These are phyloP conservation scores for Zygoascus hellenicus DNA, from an alignment of 1,139 yeast species.

Conservation along the genomic window DNA sequence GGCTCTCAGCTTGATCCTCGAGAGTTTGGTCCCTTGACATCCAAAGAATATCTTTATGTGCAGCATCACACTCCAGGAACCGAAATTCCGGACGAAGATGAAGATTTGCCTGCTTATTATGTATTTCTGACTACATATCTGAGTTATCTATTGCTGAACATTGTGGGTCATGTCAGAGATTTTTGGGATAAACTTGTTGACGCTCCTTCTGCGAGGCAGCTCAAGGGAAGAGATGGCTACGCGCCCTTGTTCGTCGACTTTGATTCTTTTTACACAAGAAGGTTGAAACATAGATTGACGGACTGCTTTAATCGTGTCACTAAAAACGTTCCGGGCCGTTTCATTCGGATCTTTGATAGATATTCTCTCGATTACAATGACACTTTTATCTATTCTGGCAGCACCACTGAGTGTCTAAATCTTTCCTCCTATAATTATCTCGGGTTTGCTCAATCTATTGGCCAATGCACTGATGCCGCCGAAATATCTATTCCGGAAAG, in stretches of 20 bases:
- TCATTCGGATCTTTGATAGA: constrained; percentile 74
- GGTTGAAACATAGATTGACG: constrained; percentile 83
- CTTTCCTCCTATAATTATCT: constrained; percentile 87
- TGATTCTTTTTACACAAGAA: constrained; percentile 87
- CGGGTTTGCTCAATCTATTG: constrained; percentile 95
- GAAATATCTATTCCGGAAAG: constrained; percentile 54
- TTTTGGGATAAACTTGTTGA: constrained; percentile 61
- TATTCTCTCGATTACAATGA: constrained; percentile 51
- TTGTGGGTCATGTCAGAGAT: constrained; percentile 87
- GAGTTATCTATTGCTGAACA: constrained; percentile 73
- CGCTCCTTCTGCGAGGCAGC: constrained; percentile 43
- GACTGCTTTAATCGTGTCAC: constrained; percentile 96
- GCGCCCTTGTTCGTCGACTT: constrained; percentile 96
- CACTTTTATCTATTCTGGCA: constrained; percentile 65
- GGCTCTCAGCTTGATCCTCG: constrained; percentile 17
- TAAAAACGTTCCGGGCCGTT: constrained; percentile 95
- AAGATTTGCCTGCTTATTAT: constrained; percentile 75
- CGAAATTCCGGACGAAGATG: constrained; percentile 37
- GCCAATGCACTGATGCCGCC: constrained; percentile 82
- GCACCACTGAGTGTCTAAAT: constrained; percentile 71
- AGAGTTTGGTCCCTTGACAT: constrained; percentile 25
- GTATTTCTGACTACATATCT: constrained; percentile 77
- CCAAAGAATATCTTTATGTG: constrained; percentile 38
- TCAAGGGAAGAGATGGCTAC: constrained; percentile 77
- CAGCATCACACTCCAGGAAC: constrained; percentile 24